Evolutionary conservation across 1,284 basidiomycete species (phyloP).

Genomic region (Papiliotrema laurentii): DNA sequence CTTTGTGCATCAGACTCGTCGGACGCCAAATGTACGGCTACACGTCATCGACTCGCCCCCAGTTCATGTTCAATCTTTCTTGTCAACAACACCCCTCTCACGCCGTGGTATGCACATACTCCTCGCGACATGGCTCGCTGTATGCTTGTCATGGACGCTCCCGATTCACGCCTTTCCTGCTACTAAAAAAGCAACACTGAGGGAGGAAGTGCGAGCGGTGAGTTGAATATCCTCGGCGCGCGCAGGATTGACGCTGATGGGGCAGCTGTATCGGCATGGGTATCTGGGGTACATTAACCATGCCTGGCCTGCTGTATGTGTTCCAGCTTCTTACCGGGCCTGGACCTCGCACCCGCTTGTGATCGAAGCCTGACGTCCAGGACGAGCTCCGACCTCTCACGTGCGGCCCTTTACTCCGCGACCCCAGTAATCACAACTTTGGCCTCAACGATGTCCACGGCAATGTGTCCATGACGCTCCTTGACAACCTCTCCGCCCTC

Average conservation of each 20-base stretch:
- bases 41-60: no score
- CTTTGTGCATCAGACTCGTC: no score
- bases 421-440: conserved; percentile 26
- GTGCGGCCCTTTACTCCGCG: conserved; percentile 54
- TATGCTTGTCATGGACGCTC: neutral
- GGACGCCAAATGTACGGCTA: no score
- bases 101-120: conserved; percentile 4
- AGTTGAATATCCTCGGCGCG: neutral
- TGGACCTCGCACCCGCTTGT: neutral
- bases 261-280: conserved; percentile 43
- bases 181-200: neutral
- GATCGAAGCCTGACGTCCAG: conserved; percentile 7
- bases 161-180: neutral
- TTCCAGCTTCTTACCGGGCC: no score
- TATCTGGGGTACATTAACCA: conserved; percentile 45
- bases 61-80: neutral
- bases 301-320: conserved; percentile 45
- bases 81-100: neutral
- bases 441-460: conserved; percentile 72
- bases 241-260: neutral
- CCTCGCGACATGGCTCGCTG: neutral
- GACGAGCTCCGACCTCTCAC: conserved; percentile 77
- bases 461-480: conserved; percentile 42
- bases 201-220: neutral
- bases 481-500: conserved; percentile 41